These are phyloP conservation scores for Heterotrichella gracilis DNA, from an alignment of 352 stramenopile species.

Conservation along the genomic window DNA sequence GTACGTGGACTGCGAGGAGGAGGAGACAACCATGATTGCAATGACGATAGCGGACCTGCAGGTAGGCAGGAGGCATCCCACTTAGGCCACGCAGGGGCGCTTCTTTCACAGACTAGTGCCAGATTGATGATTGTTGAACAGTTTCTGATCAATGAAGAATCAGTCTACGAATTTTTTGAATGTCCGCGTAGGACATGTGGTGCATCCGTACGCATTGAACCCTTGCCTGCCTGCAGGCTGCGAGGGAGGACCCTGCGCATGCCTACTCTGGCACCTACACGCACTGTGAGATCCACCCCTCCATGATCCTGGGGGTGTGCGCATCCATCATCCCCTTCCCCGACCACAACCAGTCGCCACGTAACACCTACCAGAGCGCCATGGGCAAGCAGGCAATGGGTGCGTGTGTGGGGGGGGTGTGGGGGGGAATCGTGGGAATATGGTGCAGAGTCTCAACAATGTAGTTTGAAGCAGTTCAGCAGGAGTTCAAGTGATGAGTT, in stretches of 20 bases:
- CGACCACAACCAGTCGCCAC: conserved; percentile 97
- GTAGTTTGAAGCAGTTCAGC: too few species aligned
- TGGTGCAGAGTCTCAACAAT: too few species aligned
- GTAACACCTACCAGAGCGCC: conserved; percentile 97
- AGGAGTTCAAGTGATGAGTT: too few species aligned
- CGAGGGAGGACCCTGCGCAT: conserved; percentile 20
- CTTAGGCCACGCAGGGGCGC: too few species aligned
- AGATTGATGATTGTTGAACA: too few species aligned
- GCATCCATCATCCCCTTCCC: conserved; percentile 98
- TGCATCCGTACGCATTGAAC: conserved; percentile 31
- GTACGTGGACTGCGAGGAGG: conserved; percentile 92
- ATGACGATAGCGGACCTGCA: too few species aligned
- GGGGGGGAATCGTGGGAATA: too few species aligned
- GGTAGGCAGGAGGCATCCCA: too few species aligned
- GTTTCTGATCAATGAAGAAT: too few species aligned
- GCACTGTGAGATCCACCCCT: conserved; percentile 97
- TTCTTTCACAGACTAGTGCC: too few species aligned
- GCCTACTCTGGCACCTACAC: conserved; percentile 69
- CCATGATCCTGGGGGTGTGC: conserved; percentile 90
- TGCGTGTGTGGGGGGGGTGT: too few species aligned
- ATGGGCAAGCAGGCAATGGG: conserved; percentile 99
- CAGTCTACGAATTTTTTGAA: too few species aligned
- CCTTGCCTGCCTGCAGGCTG: conserved; percentile 20
- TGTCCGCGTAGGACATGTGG: neutral
- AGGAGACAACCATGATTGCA: conserved; percentile 98